phyloP scores from a whole-genome alignment of 345 rosid genomes.

The Murraya paniculata region DNA sequence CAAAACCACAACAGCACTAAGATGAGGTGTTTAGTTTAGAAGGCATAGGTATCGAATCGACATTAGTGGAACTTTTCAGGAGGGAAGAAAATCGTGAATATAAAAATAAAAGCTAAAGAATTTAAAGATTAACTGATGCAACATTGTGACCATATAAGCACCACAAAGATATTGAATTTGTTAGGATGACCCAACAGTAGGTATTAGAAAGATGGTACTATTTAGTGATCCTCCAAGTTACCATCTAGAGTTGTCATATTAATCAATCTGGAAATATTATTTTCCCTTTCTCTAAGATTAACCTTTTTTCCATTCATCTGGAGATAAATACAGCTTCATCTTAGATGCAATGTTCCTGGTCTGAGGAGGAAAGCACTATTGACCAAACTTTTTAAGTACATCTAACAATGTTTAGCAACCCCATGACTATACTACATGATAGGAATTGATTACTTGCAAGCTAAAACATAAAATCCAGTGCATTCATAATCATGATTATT shows the following conservation, averaged over 20 bases:
- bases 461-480: neutral
- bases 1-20: neutral
- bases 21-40: neutral
- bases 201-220: neutral
- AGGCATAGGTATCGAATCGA: constrained; percentile 1
- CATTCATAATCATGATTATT: neutral
- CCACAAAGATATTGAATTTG: neutral
- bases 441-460: neutral
- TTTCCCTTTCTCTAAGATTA: neutral
- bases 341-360: neutral
- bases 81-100: neutral
- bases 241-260: neutral
- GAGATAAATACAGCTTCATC: neutral
- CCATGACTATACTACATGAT: neutral
- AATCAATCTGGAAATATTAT: neutral
- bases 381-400: neutral
- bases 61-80: neutral
- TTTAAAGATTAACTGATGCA: neutral
- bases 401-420: neutral
- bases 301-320: neutral
- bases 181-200: neutral
- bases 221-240: neutral
- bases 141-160: neutral
- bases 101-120: neutral
- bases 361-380: neutral